A percentile compares a stretch with the other conserved stretches of the same genome.
Conservation (phyloP, 441 rosid species). For the Eruca vesicaria region DNA sequence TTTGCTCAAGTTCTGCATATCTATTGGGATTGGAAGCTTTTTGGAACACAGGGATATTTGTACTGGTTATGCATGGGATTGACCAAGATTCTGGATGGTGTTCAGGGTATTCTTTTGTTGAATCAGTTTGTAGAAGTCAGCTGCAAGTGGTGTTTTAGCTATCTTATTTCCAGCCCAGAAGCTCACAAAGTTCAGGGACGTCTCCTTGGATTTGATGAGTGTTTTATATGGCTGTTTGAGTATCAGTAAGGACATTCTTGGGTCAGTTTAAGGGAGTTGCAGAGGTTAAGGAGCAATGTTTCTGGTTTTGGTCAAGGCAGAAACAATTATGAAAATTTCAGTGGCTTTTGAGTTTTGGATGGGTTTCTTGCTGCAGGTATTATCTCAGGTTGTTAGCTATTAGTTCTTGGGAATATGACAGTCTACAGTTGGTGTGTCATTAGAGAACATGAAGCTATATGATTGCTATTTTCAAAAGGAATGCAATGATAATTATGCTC, state of each 20-base stretch:
- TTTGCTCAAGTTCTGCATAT: too few relatives aligned
- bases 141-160: too few relatives aligned
- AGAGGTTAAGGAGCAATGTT: not conserved
- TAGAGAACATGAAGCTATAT: too few relatives aligned
- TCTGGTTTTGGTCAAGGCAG: not conserved
- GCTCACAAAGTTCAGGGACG: not conserved
- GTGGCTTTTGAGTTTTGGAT: not conserved
- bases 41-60: not conserved
- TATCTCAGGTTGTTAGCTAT: not conserved
- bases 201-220: not conserved
- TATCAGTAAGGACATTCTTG: not conserved
- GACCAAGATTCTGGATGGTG: not conserved
- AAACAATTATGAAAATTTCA: not conserved
- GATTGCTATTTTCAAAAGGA: not conserved
- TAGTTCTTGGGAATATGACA: not conserved
- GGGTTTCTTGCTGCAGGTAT: not conserved
- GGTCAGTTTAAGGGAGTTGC: too few relatives aligned
- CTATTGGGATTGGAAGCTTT: not conserved
- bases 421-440: too few relatives aligned
- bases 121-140: too few relatives aligned
- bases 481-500: too few relatives aligned
- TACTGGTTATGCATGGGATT: not conserved
- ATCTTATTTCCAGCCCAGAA: not conserved
- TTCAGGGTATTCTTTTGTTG: not conserved
- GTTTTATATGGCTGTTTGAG: not conserved